These are phyloP conservation scores for Exophiala alcalophila DNA, from an alignment of 2,329 filamentous ascomycete genomes.

Conservation along the genomic window DNA sequence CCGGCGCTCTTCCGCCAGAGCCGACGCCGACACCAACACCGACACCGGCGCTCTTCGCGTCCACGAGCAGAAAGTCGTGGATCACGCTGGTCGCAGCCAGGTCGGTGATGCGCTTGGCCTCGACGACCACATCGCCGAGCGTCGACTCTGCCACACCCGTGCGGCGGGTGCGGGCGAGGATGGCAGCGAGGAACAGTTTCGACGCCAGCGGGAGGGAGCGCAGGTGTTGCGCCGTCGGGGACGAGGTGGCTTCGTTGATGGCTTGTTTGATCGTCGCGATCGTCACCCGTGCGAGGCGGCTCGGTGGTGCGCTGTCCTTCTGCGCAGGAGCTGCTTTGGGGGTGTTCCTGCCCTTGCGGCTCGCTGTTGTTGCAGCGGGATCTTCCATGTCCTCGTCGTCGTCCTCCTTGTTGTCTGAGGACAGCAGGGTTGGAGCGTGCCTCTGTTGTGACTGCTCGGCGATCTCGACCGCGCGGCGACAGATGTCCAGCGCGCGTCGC, in stretches of 20 bases:
- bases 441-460: slow-evolving; percentile 68
- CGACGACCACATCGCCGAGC: slow-evolving; percentile 84
- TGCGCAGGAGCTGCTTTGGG: not conserved
- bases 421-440: slow-evolving; percentile 40
- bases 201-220: slow-evolving; percentile 75
- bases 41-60: slow-evolving; percentile 29
- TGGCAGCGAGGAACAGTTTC: slow-evolving; percentile 80
- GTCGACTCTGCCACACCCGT: slow-evolving; percentile 85
- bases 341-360: slow-evolving; percentile 33
- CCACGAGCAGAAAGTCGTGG: slow-evolving; percentile 56
- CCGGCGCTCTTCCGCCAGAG: too few species aligned
- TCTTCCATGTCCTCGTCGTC: too few species aligned
- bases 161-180: slow-evolving; percentile 73
- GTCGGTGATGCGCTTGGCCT: slow-evolving; percentile 66
- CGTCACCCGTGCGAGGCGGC: slow-evolving; percentile 64
- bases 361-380: slow-evolving; percentile 41
- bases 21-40: slow-evolving; percentile 30
- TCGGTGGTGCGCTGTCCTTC: slow-evolving; percentile 25
- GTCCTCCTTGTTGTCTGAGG: slow-evolving; percentile 34
- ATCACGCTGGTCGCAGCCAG: slow-evolving; percentile 58
- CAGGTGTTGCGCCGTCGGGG: slow-evolving; percentile 84
- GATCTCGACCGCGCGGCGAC: slow-evolving; percentile 88
- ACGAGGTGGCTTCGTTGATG: slow-evolving; percentile 91
- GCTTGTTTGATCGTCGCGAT: slow-evolving; percentile 91
- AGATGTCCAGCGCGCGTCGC: slow-evolving; percentile 88